Percentiles rank a stretch among this genome's conserved stretches.
These are phyloP conservation scores for Micractinium sp. DNA, from an alignment of 139 green algal genomes.

Conservation along the genomic window DNA sequence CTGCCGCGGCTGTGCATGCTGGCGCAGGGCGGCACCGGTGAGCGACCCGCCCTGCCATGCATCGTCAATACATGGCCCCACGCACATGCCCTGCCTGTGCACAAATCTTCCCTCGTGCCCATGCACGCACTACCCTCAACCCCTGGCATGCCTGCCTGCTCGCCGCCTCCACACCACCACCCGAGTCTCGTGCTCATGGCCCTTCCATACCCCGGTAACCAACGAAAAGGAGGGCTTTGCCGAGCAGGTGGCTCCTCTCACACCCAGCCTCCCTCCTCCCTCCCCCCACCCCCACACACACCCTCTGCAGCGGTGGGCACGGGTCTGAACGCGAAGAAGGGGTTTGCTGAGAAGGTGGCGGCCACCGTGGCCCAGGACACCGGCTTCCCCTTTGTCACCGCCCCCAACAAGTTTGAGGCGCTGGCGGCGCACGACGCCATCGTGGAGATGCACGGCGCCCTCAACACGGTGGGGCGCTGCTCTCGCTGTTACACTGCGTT, in stretches of 20 bases:
- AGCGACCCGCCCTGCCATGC: not conserved
- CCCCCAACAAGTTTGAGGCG: slow-evolving; percentile 98
- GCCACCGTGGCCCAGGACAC: slow-evolving; percentile 79
- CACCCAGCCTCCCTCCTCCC: too few relatives aligned
- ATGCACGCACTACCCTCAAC: not conserved
- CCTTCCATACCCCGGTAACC: too few relatives aligned
- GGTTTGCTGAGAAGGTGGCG: slow-evolving; percentile 83
- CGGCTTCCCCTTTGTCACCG: slow-evolving; percentile 89
- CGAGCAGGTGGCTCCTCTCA: too few relatives aligned
- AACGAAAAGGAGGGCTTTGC: too few relatives aligned
- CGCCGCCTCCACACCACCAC: too few relatives aligned
- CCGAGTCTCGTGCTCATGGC: too few relatives aligned
- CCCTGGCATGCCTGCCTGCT: not conserved
- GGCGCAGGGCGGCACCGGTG: slow-evolving; percentile 88
- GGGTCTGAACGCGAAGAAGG: slow-evolving; percentile 90
- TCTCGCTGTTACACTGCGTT: not conserved
- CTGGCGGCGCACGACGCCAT: slow-evolving; percentile 95
- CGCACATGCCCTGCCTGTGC: not conserved
- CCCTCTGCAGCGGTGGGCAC: slow-evolving; percentile 86
- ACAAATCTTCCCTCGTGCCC: not conserved
- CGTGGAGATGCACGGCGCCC: slow-evolving; percentile 80
- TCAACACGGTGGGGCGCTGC: slow-evolving; percentile 80
- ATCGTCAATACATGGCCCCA: not conserved
- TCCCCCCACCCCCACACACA: not conserved
- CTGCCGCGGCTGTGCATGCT: slow-evolving; percentile 84